phyloP scores from a whole-genome alignment of 257 asterid species.

The Nicotiana sylvestris region DNA sequence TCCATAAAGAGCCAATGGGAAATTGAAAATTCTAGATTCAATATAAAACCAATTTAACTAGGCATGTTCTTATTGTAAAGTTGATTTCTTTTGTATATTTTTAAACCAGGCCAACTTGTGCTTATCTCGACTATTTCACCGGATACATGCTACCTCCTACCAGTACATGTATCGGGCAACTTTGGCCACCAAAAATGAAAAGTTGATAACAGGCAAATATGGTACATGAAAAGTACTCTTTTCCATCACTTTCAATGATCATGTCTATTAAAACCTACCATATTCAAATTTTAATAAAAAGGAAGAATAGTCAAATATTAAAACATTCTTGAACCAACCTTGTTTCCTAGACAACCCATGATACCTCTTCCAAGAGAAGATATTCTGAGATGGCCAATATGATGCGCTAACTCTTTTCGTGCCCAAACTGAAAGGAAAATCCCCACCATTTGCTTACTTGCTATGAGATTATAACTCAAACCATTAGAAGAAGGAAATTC shows the following conservation, averaged over 20 bases:
- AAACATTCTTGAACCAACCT: slow-evolving; percentile 36
- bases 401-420: slow-evolving; percentile 50
- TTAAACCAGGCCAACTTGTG: no score
- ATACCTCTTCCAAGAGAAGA: slow-evolving; percentile 88
- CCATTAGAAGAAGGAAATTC: slow-evolving; percentile 34
- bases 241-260: not conserved
- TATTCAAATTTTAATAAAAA: not conserved
- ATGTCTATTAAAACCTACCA: not conserved
- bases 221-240: not conserved
- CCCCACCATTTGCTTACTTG: slow-evolving; percentile 95
- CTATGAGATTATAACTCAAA: slow-evolving; percentile 49
- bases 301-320: not conserved
- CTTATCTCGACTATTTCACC: no score
- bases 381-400: slow-evolving; percentile 67
- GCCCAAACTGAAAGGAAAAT: slow-evolving; percentile 78
- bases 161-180: no score
- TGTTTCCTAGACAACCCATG: slow-evolving; percentile 92
- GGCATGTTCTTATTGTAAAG: no score
- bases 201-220: not conserved
- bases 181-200: no score
- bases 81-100: no score
- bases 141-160: no score
- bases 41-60: not conserved
- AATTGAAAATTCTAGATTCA: not conserved
- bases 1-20: no score